Evolutionary conservation across 208 protist species (phyloP).

Genomic region (Leishmania guyanensis): DNA sequence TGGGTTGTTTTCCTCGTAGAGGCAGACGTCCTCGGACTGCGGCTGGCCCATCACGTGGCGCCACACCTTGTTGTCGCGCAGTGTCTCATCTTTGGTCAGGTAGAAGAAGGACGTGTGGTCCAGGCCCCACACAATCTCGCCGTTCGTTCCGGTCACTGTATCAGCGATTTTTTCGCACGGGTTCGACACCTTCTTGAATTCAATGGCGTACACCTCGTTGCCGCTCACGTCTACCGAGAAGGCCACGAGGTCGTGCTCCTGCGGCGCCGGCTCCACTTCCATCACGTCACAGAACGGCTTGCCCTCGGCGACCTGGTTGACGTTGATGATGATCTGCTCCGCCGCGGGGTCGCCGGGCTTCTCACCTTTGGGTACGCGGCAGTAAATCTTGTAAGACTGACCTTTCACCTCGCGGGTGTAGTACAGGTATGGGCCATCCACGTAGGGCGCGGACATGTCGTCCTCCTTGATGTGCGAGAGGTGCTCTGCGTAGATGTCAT

Average conservation of each 20-base stretch:
- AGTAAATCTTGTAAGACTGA: conserved; percentile 89
- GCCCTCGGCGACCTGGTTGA: conserved; percentile 83
- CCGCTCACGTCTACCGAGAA: conserved; percentile 88
- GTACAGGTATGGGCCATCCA: conserved; percentile 72
- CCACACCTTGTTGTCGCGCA: conserved; percentile 87
- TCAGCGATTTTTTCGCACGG: conserved; percentile 36
- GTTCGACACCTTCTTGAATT: conserved; percentile 43
- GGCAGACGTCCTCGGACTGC: conserved; percentile 73
- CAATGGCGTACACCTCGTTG: conserved; percentile 86
- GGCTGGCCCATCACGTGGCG: conserved; percentile 77
- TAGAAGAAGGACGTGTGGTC: conserved; percentile 82
- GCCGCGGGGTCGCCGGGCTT: conserved; percentile 46
- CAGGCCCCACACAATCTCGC: conserved; percentile 70
- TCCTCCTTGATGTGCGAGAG: conserved; percentile 89
- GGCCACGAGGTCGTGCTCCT: conserved; percentile 62
- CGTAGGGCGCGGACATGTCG: conserved; percentile 75
- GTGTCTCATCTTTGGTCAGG: conserved; percentile 73
- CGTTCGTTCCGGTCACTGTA: conserved; percentile 71
- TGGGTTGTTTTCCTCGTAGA: conserved; percentile 79
- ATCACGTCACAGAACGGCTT: conserved; percentile 80
- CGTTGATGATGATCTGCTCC: conserved; percentile 83
- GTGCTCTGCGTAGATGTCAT: conserved; percentile 83
- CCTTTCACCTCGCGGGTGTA: conserved; percentile 85
- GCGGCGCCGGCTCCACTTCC: conserved; percentile 55
- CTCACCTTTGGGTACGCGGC: conserved; percentile 59